Conservation (phyloP, 176 grass and related monocot genomes). For the Carex scoparia region DNA sequence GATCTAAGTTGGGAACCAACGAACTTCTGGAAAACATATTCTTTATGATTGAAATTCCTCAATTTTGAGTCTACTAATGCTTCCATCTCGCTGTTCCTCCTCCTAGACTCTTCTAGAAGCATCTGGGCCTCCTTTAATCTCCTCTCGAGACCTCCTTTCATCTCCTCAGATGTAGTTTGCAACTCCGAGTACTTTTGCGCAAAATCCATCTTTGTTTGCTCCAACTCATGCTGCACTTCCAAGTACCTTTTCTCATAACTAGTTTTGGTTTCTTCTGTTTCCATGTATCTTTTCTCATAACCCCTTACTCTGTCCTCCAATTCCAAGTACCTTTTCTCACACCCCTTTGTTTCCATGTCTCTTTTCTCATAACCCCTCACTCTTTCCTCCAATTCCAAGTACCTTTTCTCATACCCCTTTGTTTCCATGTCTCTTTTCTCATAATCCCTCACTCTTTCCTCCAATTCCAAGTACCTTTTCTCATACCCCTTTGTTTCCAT, state of each 20-base stretch:
- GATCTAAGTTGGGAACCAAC: conserved; percentile 21
- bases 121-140: conserved; percentile 29
- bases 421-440: background rate
- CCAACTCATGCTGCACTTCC: conserved; percentile 17
- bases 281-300: background rate
- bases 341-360: background rate
- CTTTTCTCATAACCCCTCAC: background rate
- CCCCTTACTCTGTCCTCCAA: background rate
- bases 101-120: conserved; percentile 28
- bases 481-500: background rate
- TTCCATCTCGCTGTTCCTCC: conserved; percentile 12
- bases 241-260: conserved; percentile 3
- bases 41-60: conserved; percentile 24
- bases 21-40: conserved; percentile 20
- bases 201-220: conserved; percentile 17
- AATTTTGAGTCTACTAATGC: conserved; percentile 13
- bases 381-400: background rate
- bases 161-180: conserved; percentile 9
- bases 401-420: conserved; percentile 4
- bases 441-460: background rate
- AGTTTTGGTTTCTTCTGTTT: background rate
- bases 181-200: background rate
- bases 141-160: conserved; percentile 12
- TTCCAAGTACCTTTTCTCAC: conserved; percentile 14
- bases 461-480: conserved; percentile 2